These are phyloP conservation scores for Microstegium vimineum DNA, from an alignment of 176 grass and related monocot genomes.

Conservation along the genomic window DNA sequence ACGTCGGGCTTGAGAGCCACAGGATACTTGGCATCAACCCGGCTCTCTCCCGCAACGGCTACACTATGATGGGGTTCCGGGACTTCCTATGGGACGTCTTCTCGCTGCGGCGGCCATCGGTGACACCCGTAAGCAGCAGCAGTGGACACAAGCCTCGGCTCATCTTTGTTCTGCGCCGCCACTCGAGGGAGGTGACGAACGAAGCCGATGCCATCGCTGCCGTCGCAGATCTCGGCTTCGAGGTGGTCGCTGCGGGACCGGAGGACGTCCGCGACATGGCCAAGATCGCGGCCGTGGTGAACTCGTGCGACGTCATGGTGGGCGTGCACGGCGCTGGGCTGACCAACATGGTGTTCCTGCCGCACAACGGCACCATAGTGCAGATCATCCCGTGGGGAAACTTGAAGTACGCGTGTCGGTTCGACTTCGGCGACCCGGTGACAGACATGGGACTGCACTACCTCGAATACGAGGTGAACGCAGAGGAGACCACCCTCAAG, in stretches of 20 bases:
- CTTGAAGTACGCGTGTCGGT: conserved; percentile 38
- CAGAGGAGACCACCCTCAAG: conserved; percentile 63
- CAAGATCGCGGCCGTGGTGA: conserved; percentile 34
- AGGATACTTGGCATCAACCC: conserved; percentile 50
- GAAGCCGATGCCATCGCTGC: conserved; percentile 15
- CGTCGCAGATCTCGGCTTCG: conserved; percentile 28
- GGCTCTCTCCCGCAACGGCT: conserved; percentile 23
- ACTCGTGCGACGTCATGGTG: conserved; percentile 96
- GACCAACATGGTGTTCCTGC: conserved; percentile 96
- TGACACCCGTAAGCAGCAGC: neutral
- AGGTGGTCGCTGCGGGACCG: conserved; percentile 42
- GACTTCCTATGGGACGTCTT: conserved; percentile 47
- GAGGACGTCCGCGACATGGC: conserved; percentile 21
- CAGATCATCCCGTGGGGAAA: conserved; percentile 73
- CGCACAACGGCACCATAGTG: conserved; percentile 40
- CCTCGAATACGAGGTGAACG: conserved; percentile 59
- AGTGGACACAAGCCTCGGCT: conserved; percentile 43
- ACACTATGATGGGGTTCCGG: conserved; percentile 53
- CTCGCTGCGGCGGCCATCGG: conserved; percentile 22
- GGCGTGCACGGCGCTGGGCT: conserved; percentile 92
- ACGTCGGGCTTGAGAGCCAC: conserved; percentile 46
- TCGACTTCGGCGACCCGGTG: conserved; percentile 42
- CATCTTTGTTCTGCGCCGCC: conserved; percentile 40
- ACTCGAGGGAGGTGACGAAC: conserved; percentile 51
- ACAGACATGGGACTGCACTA: conserved; percentile 59